Evolutionary conservation across 139 green algal genomes (phyloP), one percentile per base, ranked within the genome.

Genomic region (Picochlorum sp.): DNA sequence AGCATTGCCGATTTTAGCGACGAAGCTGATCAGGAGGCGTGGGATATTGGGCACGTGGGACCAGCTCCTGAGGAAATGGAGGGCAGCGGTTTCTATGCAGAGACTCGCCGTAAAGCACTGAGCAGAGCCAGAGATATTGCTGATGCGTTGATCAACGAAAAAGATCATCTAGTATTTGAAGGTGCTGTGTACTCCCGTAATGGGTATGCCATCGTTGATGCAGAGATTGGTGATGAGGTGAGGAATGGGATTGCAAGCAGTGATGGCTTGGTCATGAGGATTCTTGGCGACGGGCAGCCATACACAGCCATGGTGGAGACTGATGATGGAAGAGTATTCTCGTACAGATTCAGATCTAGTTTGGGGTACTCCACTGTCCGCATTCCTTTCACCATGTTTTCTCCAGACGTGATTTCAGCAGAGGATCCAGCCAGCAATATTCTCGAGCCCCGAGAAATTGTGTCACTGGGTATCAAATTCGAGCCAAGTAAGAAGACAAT

Each of bases 301-400:
- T 98, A 97, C 82, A 72, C 71, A 16, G 14, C n/a, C 1, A 61
- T 84, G 15, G 65, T 89, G 50, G 69, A 97, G 49, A 69, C 67
- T 26, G 82, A 77, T 49, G 64, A 69, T 5, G 44, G 44, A 26
- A 69, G 34, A 20, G 45, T n/a, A 15, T 95, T 90, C 61, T 60
- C 30, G 21, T 69, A 76, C 4, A 80, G 83, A 32, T 90, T 95
- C 77, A 69, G 70, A 28, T 86, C 86, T 1, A 69, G 72, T 32
- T 30, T 51, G 24, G 74, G 75, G 4, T 96, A 86, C 69, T 49
- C 60, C 24, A 90, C 80, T 5, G 69, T 92, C 7, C 79, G 89
- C 4, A 70, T 98, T 57, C 90, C 92, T 11, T 97, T 83, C 68
- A 79, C 68, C 15, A 58, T 68, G n/a, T 97, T 98, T 80, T 67